phyloP scores from a whole-genome alignment of 768 basidiomycete species.

The Infundibulicybe gibba region DNA sequence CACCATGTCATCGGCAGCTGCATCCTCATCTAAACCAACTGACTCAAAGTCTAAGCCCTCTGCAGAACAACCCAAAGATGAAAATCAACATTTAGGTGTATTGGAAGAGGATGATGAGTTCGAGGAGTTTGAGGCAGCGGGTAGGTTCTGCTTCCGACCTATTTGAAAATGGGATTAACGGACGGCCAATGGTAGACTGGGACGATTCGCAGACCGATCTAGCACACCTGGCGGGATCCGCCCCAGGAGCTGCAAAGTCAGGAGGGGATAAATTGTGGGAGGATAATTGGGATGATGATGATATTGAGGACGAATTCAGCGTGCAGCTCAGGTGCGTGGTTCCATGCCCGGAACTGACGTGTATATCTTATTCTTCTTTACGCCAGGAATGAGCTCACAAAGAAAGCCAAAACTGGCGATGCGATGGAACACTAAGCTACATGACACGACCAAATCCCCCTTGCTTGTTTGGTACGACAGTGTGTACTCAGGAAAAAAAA shows the following conservation, averaged over 20 bases:
- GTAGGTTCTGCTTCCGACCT: slow-evolving; percentile 32
- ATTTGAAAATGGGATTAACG: neutral
- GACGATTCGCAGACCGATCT: slow-evolving; percentile 83
- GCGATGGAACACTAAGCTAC: slow-evolving; percentile 52
- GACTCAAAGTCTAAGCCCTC: slow-evolving; percentile 30
- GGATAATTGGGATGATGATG: slow-evolving; percentile 99
- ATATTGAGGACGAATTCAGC: slow-evolving; percentile 96
- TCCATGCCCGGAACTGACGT: neutral
- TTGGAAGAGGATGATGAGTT: slow-evolving; percentile 98
- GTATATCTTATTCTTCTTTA: neutral
- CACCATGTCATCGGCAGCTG: slow-evolving; percentile 35
- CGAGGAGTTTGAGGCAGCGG: slow-evolving; percentile 86
- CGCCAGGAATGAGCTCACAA: slow-evolving; percentile 59
- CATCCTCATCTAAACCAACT: slow-evolving; percentile 45
- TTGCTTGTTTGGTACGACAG: too few relatives aligned
- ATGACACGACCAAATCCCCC: slow-evolving; percentile 3
- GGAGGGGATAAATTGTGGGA: slow-evolving; percentile 96
- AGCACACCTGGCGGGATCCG: slow-evolving; percentile 69
- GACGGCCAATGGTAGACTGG: slow-evolving; percentile 57
- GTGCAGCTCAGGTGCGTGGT: slow-evolving; percentile 82
- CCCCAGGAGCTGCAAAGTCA: slow-evolving; percentile 72
- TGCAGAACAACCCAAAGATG: slow-evolving; percentile 40
- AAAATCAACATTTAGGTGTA: slow-evolving; percentile 73
- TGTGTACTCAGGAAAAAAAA: neutral
- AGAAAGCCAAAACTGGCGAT: slow-evolving; percentile 41